phyloP scores from a whole-genome alignment of 257 asterid species.

The Capsicum pubescens region DNA sequence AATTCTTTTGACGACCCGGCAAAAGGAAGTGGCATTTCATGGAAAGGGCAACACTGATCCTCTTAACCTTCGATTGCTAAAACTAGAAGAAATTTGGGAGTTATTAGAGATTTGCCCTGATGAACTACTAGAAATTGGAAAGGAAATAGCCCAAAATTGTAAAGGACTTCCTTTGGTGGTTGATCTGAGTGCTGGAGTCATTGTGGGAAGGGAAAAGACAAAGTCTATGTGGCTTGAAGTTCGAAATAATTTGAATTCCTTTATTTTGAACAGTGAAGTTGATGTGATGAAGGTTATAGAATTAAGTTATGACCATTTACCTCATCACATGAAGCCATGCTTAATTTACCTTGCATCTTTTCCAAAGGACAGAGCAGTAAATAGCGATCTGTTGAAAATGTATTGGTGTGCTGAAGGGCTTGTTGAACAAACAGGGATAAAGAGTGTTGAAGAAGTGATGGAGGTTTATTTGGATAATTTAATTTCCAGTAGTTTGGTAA shows the following conservation, averaged over 20 bases:
- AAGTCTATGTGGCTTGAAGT: slow-evolving; percentile 29
- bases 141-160: slow-evolving; percentile 32
- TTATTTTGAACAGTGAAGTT: not conserved
- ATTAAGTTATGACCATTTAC: slow-evolving; percentile 41
- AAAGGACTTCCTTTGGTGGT: slow-evolving; percentile 37
- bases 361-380: slow-evolving; percentile 23
- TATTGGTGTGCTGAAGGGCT: slow-evolving; percentile 32
- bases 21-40: not conserved
- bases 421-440: not conserved
- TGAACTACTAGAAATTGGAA: slow-evolving; percentile 32
- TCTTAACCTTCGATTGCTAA: not conserved
- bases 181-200: slow-evolving; percentile 35
- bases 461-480: slow-evolving; percentile 26
- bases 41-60: not conserved
- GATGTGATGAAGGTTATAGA: slow-evolving; percentile 30
- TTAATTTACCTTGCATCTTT: slow-evolving; percentile 39
- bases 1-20: slow-evolving; percentile 28
- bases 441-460: not conserved
- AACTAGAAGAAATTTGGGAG: slow-evolving; percentile 31
- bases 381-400: not conserved
- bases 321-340: slow-evolving; percentile 35
- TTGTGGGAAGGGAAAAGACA: slow-evolving; percentile 29
- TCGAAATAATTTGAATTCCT: slow-evolving; percentile 1
- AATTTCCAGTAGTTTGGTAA: too few relatives aligned
- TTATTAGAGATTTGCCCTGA: slow-evolving; percentile 32